Evolutionary conservation across 805 yeast genomes (phyloP), one percentile per base, ranked within the genome.

Genomic region (Jamesozyma jinghongensis): DNA sequence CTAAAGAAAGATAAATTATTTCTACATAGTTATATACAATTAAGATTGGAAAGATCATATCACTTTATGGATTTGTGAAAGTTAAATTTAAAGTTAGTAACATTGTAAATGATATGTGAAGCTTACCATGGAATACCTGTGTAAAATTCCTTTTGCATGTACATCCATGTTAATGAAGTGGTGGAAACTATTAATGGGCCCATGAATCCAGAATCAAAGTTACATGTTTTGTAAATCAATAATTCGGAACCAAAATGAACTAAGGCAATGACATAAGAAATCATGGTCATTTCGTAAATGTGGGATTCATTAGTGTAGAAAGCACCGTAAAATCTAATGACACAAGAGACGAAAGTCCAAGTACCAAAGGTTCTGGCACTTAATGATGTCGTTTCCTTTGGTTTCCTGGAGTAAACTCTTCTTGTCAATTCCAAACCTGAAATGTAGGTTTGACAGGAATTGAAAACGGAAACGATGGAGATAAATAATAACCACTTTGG

Each of bases 301-400:
- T 79, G 82, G 19, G 77, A 76, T 51, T 79, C 78, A 40, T 69
- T 68, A 43, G 84, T 67, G 57, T 83, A 68, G 63, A 81, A 83
- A 12, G 97, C 94, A 41, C 94, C 95, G 60, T 84, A 86, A 48
- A 80, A 71, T 57, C 98, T 77, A 36, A 92, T 80, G 25, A 90
- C 69, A 2, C 95, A 75, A 2, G 95, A 79, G 51, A 88, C 72
- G 31, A 88, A 68, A 0, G 98, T 92, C 98, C 98, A 92, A 0
- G 98, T 92, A 27, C 98, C 98, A 61, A 92, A 92, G 0, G 98
- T 90, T 54, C 98, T 75, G n/a, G 96, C 95, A 51, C 92, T 78
- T 49, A 92, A 69, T 12, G 66, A 61, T 1, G 78, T 75, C 19
- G 80, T 81, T 58, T 82, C 74, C 5, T 57, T 49, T 13, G 88